Evolutionary conservation across 1,284 basidiomycete genomes (phyloP), one percentile per base, ranked within the genome.

Genomic region (Hemileia vastatrix): DNA sequence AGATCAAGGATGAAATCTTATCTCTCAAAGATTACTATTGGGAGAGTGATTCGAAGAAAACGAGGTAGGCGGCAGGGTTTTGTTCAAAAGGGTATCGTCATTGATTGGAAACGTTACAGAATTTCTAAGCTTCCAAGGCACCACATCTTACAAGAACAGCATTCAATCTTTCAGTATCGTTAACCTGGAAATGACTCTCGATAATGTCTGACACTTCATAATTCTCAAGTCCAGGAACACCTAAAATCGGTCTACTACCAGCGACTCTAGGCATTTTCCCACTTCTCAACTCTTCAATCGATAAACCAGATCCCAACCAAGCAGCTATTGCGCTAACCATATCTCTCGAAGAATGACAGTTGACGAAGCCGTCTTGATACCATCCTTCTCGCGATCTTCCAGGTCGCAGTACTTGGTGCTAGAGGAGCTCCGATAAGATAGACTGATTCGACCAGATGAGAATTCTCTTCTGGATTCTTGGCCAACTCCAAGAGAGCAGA

Each of bases 241-340:
- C 60, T 32, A 68, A 55, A 32, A 70, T 65, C 3, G 68, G 61
- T 6, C 65, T 44, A 40, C 62, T 66, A 11, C 70, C 70, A 9
- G 63, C 60, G 1, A 71, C 68, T 0, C 68, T 54, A 11, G 70
- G 70, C 53, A 71, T 15, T 53, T 64, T 62, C 45, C 69, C 70
- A n/a, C 63, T 54, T 6, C 65, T 53, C n/a, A 71, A 44, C 40
- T 71, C 70, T 36, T 71, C 65, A 6, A 64, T 23, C 27, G 56
- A 64, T 15, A 68, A 54, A 3, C 67, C 69, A 3, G 64, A 65
- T 33, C 71, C 71, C 3, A 72, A 65, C 67, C 68, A 71, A 4
- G 71, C 68, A 2, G 71, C 71, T 15, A 72, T 67, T 2, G 63
- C 57, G 63, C 70, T 71, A 24, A 72, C 70, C 68, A 72, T 70